Base-by-base conservation (phyloP, 768 basidiomycete species). In the Tylopilus subfusipes region DNA sequence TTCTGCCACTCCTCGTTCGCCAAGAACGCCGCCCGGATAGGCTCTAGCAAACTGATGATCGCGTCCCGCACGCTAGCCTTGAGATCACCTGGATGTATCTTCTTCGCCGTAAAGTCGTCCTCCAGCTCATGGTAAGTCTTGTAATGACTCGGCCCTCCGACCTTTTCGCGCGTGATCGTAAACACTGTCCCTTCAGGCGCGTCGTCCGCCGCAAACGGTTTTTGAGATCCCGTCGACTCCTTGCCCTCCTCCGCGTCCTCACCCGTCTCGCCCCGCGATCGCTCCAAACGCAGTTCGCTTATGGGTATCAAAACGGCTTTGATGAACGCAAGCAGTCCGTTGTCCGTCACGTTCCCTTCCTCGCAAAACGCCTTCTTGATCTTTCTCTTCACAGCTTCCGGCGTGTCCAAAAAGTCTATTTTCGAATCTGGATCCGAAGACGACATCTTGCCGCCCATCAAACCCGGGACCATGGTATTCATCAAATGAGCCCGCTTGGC, bases 381-480 rank as follows among this genome's bases (percentile, higher is more conserved):
- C 77, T 98, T 98, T 72, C 84, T 86, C 65, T 88, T 86, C 46
- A 98, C 82, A 39, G 77, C 81, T 27, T 90, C 88, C 0, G 94
- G 85, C 4, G 84, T 69, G 71, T 98, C 96, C 57, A 99, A 84
- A 72, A 98, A 92, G 75, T 99, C 97, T 69, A 98, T 96, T 73
- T 99, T 99, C 58, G 90, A 94, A 69, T 97, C 92, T 29, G 93
- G 93, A 63, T 98, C 96, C 1, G 96, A 98, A 1, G 94, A 88
- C 16, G 94, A 97, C 97, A 99, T 98, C 69, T 99, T 99, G 18
- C 93, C 91, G 30, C 95, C 95, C 40, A 86, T 85, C 31, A 97
- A 79, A 42, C 95, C 94, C 29, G 95, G 94, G 0, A 98, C 93
- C 95, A 98, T 98, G 31, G 82, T 77, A 73, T 98, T 99, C 97